These are phyloP conservation scores for Aegilops umbellulata DNA, from an alignment of 176 grass and related monocot genomes.

Conservation along the genomic window DNA sequence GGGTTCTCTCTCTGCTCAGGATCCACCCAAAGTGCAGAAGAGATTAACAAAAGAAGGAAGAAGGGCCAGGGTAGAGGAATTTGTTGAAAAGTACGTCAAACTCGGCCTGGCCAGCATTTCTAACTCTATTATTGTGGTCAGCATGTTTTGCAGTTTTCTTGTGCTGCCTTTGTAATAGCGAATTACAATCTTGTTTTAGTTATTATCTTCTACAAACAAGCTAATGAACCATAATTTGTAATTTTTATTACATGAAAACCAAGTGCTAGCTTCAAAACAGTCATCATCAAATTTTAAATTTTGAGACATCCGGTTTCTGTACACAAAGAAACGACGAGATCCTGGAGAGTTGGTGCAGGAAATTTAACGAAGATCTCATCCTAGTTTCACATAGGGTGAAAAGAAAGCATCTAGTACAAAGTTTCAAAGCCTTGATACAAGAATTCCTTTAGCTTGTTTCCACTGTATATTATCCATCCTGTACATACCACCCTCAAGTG, in stretches of 20 bases:
- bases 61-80: slow-evolving; percentile 15
- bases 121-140: background rate
- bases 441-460: too few species aligned
- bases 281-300: background rate
- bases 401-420: too few species aligned
- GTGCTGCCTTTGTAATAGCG: background rate
- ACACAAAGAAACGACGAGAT: too few species aligned
- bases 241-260: background rate
- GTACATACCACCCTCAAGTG: too few species aligned
- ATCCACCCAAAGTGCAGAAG: slow-evolving; percentile 10
- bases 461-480: too few species aligned
- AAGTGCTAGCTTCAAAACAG: background rate
- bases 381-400: too few species aligned
- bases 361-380: too few species aligned
- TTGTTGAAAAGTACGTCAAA: background rate
- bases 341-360: too few species aligned
- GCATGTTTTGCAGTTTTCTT: background rate
- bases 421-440: too few species aligned
- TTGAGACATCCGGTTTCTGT: background rate
- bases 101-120: background rate
- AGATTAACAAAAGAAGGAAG: slow-evolving; percentile 35
- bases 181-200: background rate
- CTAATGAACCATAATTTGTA: background rate
- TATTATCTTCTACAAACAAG: background rate
- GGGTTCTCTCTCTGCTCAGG: slow-evolving; percentile 15